A percentile compares a stretch with the other conserved stretches of the same genome.
phyloP scores from a whole-genome alignment of 768 basidiomycete genomes.

The Leccinum ochraceum region DNA sequence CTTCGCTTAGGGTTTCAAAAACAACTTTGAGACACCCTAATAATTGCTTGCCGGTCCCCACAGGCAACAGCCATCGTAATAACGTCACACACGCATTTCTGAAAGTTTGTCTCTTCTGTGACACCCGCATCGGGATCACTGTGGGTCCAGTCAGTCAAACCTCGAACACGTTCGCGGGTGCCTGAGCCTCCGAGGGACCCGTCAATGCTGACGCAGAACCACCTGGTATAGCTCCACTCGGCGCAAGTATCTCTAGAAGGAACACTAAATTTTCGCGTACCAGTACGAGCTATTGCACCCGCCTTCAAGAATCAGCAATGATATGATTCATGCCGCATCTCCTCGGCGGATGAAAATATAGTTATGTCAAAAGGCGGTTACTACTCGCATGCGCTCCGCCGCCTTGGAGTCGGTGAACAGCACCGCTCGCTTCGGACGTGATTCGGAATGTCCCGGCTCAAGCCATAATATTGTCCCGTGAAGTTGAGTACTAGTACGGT shows the following conservation, averaged over 20 bases:
- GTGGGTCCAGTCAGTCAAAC: neutral
- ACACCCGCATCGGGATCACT: neutral
- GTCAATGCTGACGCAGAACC: neutral
- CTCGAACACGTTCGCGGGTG: neutral
- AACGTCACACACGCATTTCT: neutral
- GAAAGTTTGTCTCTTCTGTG: neutral
- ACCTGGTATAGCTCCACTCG: too few species aligned
- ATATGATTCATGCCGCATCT: too few species aligned
- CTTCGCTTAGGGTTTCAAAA: too few species aligned
- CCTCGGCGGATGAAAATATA: neutral
- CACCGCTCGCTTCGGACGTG: neutral
- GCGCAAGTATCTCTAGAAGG: neutral
- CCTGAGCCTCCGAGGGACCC: too few species aligned
- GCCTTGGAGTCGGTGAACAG: neutral
- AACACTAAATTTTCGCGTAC: too few species aligned
- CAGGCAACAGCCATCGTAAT: neutral
- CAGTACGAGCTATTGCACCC: too few species aligned
- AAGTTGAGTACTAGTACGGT: neutral
- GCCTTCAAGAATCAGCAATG: neutral
- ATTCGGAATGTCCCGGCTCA: neutral
- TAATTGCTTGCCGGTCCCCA: neutral
- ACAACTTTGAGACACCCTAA: too few species aligned
- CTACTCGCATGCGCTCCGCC: neutral
- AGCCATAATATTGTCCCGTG: neutral
- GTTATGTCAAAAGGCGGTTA: neutral